Evolutionary conservation across 2,329 filamentous ascomycete species (phyloP).

Genomic region (Alternaria brassicae): DNA sequence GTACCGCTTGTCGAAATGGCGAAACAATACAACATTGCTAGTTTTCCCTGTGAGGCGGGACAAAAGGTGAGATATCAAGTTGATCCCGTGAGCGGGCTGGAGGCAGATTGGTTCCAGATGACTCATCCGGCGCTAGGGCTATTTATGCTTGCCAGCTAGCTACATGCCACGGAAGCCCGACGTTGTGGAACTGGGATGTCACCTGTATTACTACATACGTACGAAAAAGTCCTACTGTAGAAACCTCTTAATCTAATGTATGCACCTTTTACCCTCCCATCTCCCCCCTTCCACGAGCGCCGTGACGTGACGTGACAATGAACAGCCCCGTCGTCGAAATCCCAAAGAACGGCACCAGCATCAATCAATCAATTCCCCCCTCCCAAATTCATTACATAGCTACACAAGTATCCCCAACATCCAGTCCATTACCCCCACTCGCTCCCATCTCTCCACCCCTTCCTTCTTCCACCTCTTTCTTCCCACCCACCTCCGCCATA

Average conservation of each 20-base stretch:
- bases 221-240: not conserved
- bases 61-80: constrained; percentile 33
- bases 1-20: constrained; percentile 22
- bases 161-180: too few relatives aligned
- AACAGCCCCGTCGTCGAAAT: too few relatives aligned
- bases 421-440: too few relatives aligned
- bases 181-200: not conserved
- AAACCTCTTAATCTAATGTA: not conserved
- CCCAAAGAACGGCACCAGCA: too few relatives aligned
- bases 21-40: constrained; percentile 30
- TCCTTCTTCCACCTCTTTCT: too few relatives aligned
- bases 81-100: constrained; percentile 30
- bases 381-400: too few relatives aligned
- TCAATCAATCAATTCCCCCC: too few relatives aligned
- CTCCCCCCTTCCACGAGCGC: too few relatives aligned
- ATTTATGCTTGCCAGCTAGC: constrained; percentile 26
- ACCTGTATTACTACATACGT: not conserved
- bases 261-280: not conserved
- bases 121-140: constrained; percentile 30
- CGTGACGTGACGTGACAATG: too few relatives aligned
- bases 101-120: constrained; percentile 41
- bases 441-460: not conserved
- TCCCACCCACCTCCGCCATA: too few relatives aligned
- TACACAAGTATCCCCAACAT: too few relatives aligned
- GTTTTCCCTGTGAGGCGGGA: constrained; percentile 34